Percentiles rank a stretch among this genome's conserved stretches.
Conservation (phyloP, 2,329 filamentous ascomycete species). For the Pseudogymnoascus pannorum region DNA sequence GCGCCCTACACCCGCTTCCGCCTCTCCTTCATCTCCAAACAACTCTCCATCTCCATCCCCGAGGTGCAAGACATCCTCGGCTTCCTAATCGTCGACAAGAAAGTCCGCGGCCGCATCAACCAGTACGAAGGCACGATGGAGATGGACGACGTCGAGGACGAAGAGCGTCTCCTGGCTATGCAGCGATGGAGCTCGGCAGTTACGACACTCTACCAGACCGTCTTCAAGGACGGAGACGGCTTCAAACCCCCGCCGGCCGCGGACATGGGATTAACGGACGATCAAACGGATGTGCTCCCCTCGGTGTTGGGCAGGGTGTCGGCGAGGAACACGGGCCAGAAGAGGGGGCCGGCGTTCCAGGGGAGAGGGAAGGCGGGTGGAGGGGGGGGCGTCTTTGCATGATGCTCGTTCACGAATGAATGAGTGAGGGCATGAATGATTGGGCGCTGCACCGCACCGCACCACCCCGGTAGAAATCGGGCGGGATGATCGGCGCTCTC, state of each 20-base stretch:
- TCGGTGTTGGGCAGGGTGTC: background rate
- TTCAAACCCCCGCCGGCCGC: conserved; percentile 36
- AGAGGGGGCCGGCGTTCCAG: background rate
- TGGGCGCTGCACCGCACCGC: too few relatives aligned
- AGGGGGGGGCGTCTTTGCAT: background rate
- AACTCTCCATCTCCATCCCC: conserved; percentile 74
- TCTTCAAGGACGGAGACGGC: conserved; percentile 74
- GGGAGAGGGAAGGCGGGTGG: background rate
- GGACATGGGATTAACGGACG: background rate
- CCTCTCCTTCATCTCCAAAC: conserved; percentile 76
- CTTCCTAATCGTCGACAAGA: conserved; percentile 85
- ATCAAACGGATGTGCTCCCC: background rate
- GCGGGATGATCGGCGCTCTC: too few relatives aligned
- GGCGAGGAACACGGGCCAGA: background rate
- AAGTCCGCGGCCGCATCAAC: conserved; percentile 81
- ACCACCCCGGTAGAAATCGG: too few relatives aligned
- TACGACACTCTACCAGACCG: conserved; percentile 57
- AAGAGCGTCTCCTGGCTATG: conserved; percentile 66
- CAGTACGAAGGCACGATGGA: conserved; percentile 78
- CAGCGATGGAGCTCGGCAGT: conserved; percentile 66
- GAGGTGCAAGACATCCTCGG: conserved; percentile 96
- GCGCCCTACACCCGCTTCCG: conserved; percentile 93
- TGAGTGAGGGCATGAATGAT: too few relatives aligned
- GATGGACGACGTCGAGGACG: conserved; percentile 67
- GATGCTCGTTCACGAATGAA: too few relatives aligned